Percentiles rank a stretch among this genome's conserved stretches.
These are phyloP conservation scores for Xylaria flabelliformis DNA, from an alignment of 495 filamentous ascomycete genomes.

Conservation along the genomic window DNA sequence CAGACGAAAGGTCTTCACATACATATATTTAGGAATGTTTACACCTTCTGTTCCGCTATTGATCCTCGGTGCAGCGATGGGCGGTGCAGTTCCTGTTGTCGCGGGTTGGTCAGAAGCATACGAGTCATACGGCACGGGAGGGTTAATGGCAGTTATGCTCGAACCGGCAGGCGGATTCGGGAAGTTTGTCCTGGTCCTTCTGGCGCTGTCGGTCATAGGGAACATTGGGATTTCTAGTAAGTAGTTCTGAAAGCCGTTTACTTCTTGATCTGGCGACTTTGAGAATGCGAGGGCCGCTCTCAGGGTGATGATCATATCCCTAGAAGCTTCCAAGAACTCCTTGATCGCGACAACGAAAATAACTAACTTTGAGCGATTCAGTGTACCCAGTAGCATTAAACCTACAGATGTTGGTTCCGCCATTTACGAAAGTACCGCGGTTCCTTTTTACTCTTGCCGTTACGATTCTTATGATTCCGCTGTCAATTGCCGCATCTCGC, in stretches of 20 bases:
- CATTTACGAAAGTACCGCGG: slow-evolving; percentile 51
- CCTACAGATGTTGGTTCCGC: slow-evolving; percentile 57
- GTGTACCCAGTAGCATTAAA: slow-evolving; percentile 56
- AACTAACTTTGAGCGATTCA: neutral
- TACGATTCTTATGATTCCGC: slow-evolving; percentile 54
- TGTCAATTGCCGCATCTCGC: slow-evolving; percentile 55
- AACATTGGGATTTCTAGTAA: slow-evolving; percentile 50
- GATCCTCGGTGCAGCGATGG: slow-evolving; percentile 60
- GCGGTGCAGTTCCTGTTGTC: slow-evolving; percentile 48
- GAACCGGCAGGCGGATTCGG: slow-evolving; percentile 58
- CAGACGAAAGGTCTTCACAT: slow-evolving; percentile 46
- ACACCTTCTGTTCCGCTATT: slow-evolving; percentile 57
- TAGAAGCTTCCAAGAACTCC: neutral
- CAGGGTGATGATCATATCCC: neutral
- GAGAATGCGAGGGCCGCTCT: no score
- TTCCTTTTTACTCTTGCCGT: slow-evolving; percentile 54
- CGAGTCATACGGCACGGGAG: slow-evolving; percentile 51
- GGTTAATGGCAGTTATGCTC: slow-evolving; percentile 58
- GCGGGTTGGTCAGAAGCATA: slow-evolving; percentile 50
- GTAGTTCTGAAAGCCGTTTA: slow-evolving; percentile 16
- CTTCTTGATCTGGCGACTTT: neutral
- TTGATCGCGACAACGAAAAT: neutral
- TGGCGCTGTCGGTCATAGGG: slow-evolving; percentile 57
- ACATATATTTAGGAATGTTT: slow-evolving; percentile 52
- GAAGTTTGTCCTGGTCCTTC: slow-evolving; percentile 56